Base-by-base conservation (phyloP, 495 filamentous ascomycete species). In the Aspergillus ostianus region DNA sequence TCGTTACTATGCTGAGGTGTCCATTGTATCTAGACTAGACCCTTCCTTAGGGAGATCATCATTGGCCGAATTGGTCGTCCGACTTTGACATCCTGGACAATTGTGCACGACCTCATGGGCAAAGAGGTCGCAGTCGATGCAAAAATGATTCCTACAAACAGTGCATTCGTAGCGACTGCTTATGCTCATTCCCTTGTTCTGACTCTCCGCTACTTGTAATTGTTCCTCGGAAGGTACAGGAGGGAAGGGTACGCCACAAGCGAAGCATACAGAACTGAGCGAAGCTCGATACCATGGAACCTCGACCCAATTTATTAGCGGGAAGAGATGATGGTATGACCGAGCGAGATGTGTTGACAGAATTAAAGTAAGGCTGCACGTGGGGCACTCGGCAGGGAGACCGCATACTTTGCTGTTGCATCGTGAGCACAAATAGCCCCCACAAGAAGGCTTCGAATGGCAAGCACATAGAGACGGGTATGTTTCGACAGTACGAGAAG, bases 111-210 rank as follows among this genome's bases (percentile, higher is more conserved):
- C 85, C 73, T 96, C 91, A 74, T 98, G 94, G 21, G 89, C 88
- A 75, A 91, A 98, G 6, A 97, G 83, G 73, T 98, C 95, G 68
- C 95, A 98, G 70, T 98, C 95, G 64, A 98, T 93, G 80, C 94
- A 98, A 67, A 98, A 98, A 71, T 96, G 91, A 52, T 90, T 88
- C 6, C 80, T 71, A 70, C 94, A 98, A 36, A 83, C 87, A 60
- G 86, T 84, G 72, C 94, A 98, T 59, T 88, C 87, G 69, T 98
- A 98, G 57, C 94, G 80, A 53, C 87, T 87, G 68, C 90, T 95
- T 74, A 93, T 87, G 65, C 91, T 95, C 49, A 90, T 90, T 6
- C 88, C 90, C 65, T 82, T 79, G 15, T 70, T 55, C 6, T 75
- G 72, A 20, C 45, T 72, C 51, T 79, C 75, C 8, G 68, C 53